A percentile compares a stretch with the other conserved stretches of the same genome.
Evolutionary conservation across 148 eudicot species (phyloP).

Genomic region (Vaccinium myrtillus): DNA sequence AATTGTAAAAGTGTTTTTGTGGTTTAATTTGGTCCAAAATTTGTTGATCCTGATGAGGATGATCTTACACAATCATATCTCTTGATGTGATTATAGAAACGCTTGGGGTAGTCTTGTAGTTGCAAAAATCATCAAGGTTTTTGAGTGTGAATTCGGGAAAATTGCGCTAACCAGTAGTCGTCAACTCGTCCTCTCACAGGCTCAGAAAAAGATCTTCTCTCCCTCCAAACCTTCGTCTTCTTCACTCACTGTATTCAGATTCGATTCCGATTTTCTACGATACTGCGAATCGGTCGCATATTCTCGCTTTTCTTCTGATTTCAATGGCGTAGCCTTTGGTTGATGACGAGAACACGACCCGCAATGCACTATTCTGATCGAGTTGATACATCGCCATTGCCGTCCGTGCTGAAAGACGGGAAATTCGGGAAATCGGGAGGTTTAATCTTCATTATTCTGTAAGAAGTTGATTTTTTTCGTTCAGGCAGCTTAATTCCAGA

Average conservation of each 20-base stretch:
- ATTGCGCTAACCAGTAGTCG: neutral
- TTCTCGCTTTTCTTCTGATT: neutral
- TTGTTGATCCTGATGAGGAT: no score
- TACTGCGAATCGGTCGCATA: neutral
- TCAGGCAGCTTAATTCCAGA: neutral
- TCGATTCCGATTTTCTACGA: neutral
- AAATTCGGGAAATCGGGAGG: neutral
- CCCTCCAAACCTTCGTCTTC: neutral
- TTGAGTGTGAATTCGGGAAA: neutral
- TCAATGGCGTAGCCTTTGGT: neutral
- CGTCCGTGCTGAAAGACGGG: neutral
- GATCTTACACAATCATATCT: neutral
- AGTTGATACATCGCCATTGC: neutral
- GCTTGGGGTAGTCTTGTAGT: neutral
- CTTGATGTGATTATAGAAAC: neutral
- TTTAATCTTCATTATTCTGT: neutral
- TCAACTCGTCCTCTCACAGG: neutral
- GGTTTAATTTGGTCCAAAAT: no score
- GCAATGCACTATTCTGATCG: neutral
- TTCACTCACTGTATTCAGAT: neutral
- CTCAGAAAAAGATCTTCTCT: neutral
- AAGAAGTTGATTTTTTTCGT: neutral
- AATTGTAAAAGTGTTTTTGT: no score
- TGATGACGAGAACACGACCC: neutral
- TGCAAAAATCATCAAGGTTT: neutral